A percentile compares a stretch with the other conserved stretches of the same genome.
phyloP scores from a whole-genome alignment of 345 rosid genomes.

The Corchorus capsularis region DNA sequence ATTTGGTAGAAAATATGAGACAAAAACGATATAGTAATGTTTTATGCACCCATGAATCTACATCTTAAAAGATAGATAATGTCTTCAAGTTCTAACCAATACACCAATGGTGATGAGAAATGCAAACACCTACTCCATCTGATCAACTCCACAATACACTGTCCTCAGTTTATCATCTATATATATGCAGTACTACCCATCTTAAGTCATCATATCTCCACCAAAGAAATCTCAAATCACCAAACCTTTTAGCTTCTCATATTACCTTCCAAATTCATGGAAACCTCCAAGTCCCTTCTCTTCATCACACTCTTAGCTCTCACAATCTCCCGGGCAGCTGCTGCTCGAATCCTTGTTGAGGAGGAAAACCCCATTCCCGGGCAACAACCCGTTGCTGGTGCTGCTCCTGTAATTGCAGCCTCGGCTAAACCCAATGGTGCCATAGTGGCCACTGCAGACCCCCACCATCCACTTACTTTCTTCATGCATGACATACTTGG shows the following conservation, averaged over 20 bases:
- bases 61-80: background rate
- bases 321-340: conserved; percentile 4
- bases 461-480: conserved; percentile 47
- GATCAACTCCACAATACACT: conserved; percentile 14
- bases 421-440: conserved; percentile 26
- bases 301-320: conserved; percentile 10
- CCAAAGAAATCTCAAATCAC: background rate
- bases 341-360: conserved; percentile 13
- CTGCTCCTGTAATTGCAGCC: background rate
- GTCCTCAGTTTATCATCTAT: background rate
- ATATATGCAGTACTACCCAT: background rate
- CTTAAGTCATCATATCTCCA: background rate
- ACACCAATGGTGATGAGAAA: background rate
- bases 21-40: background rate
- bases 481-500: conserved; percentile 85
- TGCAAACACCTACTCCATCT: conserved; percentile 4
- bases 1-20: conserved; percentile 9
- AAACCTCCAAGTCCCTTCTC: background rate
- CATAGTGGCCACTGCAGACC: conserved; percentile 18
- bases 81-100: conserved; percentile 5
- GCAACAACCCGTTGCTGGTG: background rate
- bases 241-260: background rate
- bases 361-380: background rate
- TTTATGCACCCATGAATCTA: background rate
- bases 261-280: background rate